phyloP scores from a whole-genome alignment of 2,329 filamentous ascomycete genomes.

The Phialophora macrospora region DNA sequence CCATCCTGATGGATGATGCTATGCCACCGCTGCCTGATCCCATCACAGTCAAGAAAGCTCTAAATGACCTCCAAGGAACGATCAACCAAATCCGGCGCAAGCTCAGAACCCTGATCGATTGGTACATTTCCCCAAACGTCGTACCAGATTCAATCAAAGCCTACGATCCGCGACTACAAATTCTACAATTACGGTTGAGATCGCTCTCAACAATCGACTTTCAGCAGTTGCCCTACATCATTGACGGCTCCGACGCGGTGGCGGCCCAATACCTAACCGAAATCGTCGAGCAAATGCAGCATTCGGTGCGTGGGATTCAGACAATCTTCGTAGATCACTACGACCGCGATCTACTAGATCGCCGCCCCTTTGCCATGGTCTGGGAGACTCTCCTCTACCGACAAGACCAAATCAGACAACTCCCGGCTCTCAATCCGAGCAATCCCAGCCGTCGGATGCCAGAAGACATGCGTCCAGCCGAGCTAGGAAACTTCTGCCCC shows the following conservation, averaged over 20 bases:
- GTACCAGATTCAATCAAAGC: slow-evolving; percentile 35
- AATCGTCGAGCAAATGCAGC: slow-evolving; percentile 35
- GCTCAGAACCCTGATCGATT: slow-evolving; percentile 37
- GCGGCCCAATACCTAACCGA: slow-evolving; percentile 30
- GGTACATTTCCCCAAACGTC: slow-evolving; percentile 38
- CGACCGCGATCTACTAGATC: slow-evolving; percentile 35
- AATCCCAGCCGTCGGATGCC: slow-evolving; percentile 30
- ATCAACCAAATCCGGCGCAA: slow-evolving; percentile 34
- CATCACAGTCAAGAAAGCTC: slow-evolving; percentile 33
- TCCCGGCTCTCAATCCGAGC: slow-evolving; percentile 26
- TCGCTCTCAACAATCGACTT: slow-evolving; percentile 31
- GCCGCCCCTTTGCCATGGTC: slow-evolving; percentile 33
- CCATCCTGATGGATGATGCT: slow-evolving; percentile 6
- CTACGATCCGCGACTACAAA: slow-evolving; percentile 39
- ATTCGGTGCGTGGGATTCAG: slow-evolving; percentile 36
- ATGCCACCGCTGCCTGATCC: slow-evolving; percentile 28
- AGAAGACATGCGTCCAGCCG: slow-evolving; percentile 29
- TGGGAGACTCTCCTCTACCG: slow-evolving; percentile 34
- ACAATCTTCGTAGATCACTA: slow-evolving; percentile 38
- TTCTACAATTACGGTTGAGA: slow-evolving; percentile 31
- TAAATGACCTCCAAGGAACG: slow-evolving; percentile 28
- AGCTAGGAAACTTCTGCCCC: slow-evolving; percentile 37
- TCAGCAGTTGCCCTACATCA: slow-evolving; percentile 33
- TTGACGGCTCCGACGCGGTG: slow-evolving; percentile 34
- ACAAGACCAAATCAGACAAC: slow-evolving; percentile 32